Evolutionary conservation across 2,329 filamentous ascomycete genomes (phyloP), one percentile per base, ranked within the genome.

Genomic region (Fusarium brachygibbosum): DNA sequence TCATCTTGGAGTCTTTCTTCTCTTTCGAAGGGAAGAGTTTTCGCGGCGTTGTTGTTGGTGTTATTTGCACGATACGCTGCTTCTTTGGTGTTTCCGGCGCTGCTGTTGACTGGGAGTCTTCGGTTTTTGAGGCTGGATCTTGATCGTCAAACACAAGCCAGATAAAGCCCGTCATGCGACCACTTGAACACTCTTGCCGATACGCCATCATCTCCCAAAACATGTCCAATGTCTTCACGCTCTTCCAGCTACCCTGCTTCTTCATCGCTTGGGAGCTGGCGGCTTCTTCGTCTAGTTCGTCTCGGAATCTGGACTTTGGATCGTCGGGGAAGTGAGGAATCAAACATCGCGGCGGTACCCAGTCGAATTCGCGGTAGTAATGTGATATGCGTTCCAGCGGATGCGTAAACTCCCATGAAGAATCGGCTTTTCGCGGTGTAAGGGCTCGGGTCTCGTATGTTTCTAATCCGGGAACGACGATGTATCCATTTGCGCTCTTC

Each of bases 151-250:
- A 91, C 0, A 98, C 90, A 28, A 98, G 82, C 95, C 97, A 99
- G 28, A 98, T 85, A 72, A 99, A 99, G 0, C 97, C 97, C 0
- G 97, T 97, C 75, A 97, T 85, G 19, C 94, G 87, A 0, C 96
- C 97, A 34, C 94, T 93, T 1, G 94, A 97, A 76, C 96, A 99
- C 76, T 99, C 96, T 77, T 98, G 96, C 58, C 96, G 86, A 76
- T 93, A 98, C 0, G 94, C 91, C 95, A 99, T 98, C 86, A 97
- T 92, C 66, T 99, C 96, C 96, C 96, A 99, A 76, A 99, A 99
- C 71, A 94, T 90, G n/a, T 94, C 92, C 40, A 99, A 82, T 0
- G 89, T 92, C 76, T 87, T 90, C 25, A 98, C 90, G 63, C 91
- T 94, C 76, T 90, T 92, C 96, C 96, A 99, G 58, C 88, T 85